Evolutionary conservation across 1,284 basidiomycete species (phyloP).

Genomic region (Lentinula novae-zelandiae): DNA sequence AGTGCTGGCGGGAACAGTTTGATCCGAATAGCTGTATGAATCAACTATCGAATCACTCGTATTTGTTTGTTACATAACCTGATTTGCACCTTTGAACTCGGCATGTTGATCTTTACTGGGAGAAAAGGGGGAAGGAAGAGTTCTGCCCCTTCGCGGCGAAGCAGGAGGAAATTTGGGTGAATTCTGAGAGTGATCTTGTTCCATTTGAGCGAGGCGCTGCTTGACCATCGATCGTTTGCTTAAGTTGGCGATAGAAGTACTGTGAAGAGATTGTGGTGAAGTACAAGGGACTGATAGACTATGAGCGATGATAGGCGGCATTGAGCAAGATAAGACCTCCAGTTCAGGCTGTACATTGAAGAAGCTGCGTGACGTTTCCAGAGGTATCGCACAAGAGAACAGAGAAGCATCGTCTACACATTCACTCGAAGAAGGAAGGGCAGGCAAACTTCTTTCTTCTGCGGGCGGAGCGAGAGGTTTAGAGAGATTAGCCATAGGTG

Average conservation of each 20-base stretch:
- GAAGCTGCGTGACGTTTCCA: background rate
- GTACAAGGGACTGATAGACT: slow-evolving; percentile 17
- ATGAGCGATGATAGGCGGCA: slow-evolving; percentile 14
- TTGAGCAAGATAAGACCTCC: background rate
- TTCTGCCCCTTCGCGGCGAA: background rate
- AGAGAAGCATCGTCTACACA: background rate
- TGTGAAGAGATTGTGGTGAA: slow-evolving; percentile 21
- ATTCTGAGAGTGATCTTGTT: slow-evolving; percentile 10
- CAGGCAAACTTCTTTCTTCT: slow-evolving; percentile 9
- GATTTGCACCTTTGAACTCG: background rate
- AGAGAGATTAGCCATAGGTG: background rate
- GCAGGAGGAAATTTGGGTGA: background rate
- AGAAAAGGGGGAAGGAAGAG: background rate
- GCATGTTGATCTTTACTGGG: background rate
- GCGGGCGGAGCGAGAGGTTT: slow-evolving; percentile 5
- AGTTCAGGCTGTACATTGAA: background rate
- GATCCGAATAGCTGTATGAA: background rate
- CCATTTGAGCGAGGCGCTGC: slow-evolving; percentile 47
- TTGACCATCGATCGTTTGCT: slow-evolving; percentile 47
- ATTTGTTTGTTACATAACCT: background rate
- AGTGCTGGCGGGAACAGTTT: background rate
- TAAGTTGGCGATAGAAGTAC: slow-evolving; percentile 52
- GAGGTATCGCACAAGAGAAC: background rate
- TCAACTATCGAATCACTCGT: slow-evolving; percentile 8
- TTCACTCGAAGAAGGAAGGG: slow-evolving; percentile 5